Evolutionary conservation across 768 basidiomycete genomes (phyloP).

Genomic region (Suillus subalutaceus): DNA sequence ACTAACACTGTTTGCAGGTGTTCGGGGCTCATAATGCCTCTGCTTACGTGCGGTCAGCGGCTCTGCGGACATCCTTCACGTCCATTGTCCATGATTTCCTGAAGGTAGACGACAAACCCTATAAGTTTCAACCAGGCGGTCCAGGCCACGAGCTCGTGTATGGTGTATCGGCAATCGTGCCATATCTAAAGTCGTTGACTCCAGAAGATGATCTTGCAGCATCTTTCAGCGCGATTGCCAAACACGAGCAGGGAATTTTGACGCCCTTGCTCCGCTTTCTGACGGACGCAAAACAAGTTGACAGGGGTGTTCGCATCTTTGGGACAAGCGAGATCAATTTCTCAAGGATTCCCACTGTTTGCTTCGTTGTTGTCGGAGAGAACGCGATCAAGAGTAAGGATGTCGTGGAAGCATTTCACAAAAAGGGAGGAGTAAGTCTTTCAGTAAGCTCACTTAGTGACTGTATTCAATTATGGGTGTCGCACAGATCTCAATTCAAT

Average conservation of each 20-base stretch:
- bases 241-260: constrained; percentile 62
- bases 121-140: constrained; percentile 75
- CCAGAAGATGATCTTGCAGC: constrained; percentile 48
- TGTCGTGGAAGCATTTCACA: constrained; percentile 67
- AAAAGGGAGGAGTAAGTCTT: constrained; percentile 58
- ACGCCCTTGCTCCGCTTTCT: constrained; percentile 59
- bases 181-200: constrained; percentile 66
- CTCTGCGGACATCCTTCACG: constrained; percentile 52
- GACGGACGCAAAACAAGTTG: constrained; percentile 47
- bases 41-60: constrained; percentile 57
- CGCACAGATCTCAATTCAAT: constrained; percentile 73
- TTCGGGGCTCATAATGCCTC: constrained; percentile 76
- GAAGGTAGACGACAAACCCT: constrained; percentile 42
- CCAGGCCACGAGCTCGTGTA: constrained; percentile 76
- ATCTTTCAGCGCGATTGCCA: constrained; percentile 59
- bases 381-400: constrained; percentile 59
- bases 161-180: constrained; percentile 57
- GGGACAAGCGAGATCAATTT: constrained; percentile 53
- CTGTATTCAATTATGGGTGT: constrained; percentile 3
- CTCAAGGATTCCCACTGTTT: constrained; percentile 65
- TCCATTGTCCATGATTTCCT: constrained; percentile 77
- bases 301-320: constrained; percentile 66
- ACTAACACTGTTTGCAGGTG: constrained; percentile 43
- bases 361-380: constrained; percentile 69
- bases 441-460: neutral